Conservation (phyloP, 2,329 filamentous ascomycete species). For the Sphaerulina musiva region DNA sequence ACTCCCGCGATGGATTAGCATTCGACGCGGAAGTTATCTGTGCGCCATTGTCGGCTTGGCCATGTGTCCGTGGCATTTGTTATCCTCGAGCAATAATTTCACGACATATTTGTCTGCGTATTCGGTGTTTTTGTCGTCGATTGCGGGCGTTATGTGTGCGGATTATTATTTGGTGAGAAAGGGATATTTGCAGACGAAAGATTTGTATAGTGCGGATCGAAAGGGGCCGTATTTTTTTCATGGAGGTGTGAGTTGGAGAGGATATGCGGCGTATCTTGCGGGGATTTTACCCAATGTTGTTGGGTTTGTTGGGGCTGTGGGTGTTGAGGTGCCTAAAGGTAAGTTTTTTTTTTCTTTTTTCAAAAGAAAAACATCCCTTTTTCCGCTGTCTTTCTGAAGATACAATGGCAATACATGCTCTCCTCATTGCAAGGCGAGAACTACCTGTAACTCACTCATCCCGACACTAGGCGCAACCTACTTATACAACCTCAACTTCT, state of each 20-base stretch:
- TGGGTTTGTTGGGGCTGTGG: slow-evolving; percentile 45
- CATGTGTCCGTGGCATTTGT: slow-evolving; percentile 61
- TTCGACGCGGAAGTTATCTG: slow-evolving; percentile 32
- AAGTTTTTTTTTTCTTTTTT: no score
- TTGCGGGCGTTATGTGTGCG: slow-evolving; percentile 54
- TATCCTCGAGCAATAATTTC: slow-evolving; percentile 53
- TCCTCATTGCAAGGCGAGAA: no score
- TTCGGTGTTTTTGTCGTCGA: slow-evolving; percentile 57
- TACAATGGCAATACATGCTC: no score
- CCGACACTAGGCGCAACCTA: slow-evolving; percentile 62
- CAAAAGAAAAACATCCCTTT: no score
- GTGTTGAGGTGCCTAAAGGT: slow-evolving; percentile 52
- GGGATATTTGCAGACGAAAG: slow-evolving; percentile 32
- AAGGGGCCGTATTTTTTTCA: slow-evolving; percentile 48
- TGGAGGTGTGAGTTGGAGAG: slow-evolving; percentile 53
- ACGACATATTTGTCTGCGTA: slow-evolving; percentile 54
- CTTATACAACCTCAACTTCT: slow-evolving; percentile 88
- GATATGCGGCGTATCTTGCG: slow-evolving; percentile 51
- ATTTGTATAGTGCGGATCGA: slow-evolving; percentile 45
- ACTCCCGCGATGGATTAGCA: slow-evolving; percentile 48
- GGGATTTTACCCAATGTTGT: slow-evolving; percentile 53
- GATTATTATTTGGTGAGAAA: slow-evolving; percentile 52
- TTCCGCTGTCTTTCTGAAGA: no score
- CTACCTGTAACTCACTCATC: no score
- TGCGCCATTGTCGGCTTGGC: slow-evolving; percentile 43